Evolutionary conservation across 352 stramenopile genomes (phyloP), one percentile per base, ranked within the genome.

Genomic region (Globisporangium spinosum): DNA sequence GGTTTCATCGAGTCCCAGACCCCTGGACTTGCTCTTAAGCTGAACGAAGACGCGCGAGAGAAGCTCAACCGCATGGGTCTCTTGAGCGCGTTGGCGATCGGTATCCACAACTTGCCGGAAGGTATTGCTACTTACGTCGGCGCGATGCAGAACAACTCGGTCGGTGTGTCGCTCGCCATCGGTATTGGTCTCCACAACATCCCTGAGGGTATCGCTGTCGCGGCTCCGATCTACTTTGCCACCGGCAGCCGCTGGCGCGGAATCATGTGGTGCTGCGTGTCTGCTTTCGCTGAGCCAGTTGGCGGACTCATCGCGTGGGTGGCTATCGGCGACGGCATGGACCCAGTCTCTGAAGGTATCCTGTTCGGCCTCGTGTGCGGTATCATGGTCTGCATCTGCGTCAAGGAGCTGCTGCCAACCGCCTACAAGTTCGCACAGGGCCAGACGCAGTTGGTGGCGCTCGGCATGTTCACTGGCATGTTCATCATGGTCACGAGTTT

Each of bases 161-260:
- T 99, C 13, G 97, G 97, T 40, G 76, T 88, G 54, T 91, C 95
- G 17, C 79, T 99, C 6, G 95, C 96, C 1, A 78, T 99, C 43
- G 96, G 91, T 25, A 98, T 99, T 66, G 94, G 87, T 6, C 89
- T 99, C 27, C 96, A 99, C 79, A 99, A 99, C 70, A 97, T 99
- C 62, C 96, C 97, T 2, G 97, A 99, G 65, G 97, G 97, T 0
- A 78, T 99, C 35, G 98, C 93, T 57, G 91, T 99, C 15, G 92
- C 96, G 15, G 86, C 98, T 12, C 96, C 97, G 2, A 97, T 99
- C 32, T 99, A 98, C 75, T 99, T 98, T 65, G 94, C 96, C 2
- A 99, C 97, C 6, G 94, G 95, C 7, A 97, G 90, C 63, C 85
- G 94, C n/a, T 90, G 84, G 72, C 97, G 97, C 51, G 97, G 92